A percentile compares a stretch with the other conserved stretches of the same genome.
These are phyloP conservation scores for Talaromyces stipitatus DNA, from an alignment of 495 filamentous ascomycete genomes.

Conservation along the genomic window DNA sequence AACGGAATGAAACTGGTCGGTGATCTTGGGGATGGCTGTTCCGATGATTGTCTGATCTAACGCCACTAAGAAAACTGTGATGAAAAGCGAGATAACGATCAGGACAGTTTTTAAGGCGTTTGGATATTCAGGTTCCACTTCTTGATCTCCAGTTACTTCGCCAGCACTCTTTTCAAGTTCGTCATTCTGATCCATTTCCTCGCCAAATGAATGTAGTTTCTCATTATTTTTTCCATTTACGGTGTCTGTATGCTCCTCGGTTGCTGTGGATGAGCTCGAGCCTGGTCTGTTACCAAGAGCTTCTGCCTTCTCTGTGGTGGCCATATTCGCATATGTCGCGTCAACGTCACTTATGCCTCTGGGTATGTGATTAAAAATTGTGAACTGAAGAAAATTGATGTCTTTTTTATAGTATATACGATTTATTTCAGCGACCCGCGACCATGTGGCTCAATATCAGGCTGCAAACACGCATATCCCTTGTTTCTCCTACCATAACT, in stretches of 20 bases:
- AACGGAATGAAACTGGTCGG: conserved; percentile 33
- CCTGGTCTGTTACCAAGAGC: background rate
- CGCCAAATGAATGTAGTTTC: background rate
- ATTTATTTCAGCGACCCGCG: background rate
- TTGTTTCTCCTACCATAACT: too few species aligned
- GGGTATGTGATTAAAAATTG: too few species aligned
- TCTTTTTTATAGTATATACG: background rate
- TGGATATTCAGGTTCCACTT: conserved; percentile 11
- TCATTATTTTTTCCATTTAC: background rate
- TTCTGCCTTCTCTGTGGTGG: background rate
- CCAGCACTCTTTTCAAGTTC: background rate
- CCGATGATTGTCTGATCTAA: conserved; percentile 43
- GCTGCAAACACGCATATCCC: too few species aligned
- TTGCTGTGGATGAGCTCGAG: background rate
- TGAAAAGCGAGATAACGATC: conserved; percentile 33
- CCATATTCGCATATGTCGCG: background rate
- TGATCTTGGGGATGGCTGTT: conserved; percentile 31
- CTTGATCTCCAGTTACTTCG: background rate
- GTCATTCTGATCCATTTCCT: background rate
- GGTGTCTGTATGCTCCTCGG: background rate
- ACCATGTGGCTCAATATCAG: background rate
- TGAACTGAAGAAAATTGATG: background rate
- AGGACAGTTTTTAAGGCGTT: conserved; percentile 13
- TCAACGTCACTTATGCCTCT: background rate
- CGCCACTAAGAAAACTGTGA: conserved; percentile 41